Conservation (phyloP, 1,284 basidiomycete species). For the Earliella scabrosa region DNA sequence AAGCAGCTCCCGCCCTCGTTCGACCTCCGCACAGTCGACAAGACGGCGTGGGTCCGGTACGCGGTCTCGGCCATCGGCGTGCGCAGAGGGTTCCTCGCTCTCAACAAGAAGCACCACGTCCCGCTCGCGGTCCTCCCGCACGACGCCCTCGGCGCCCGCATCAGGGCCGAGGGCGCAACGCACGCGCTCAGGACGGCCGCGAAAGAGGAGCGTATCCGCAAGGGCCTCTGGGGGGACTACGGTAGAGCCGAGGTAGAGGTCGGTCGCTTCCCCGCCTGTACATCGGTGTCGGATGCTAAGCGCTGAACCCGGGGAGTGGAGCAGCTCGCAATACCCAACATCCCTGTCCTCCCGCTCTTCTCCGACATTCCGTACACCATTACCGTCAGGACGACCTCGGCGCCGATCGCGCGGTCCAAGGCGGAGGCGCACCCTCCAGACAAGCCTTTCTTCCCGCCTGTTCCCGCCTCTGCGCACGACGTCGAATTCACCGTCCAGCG, state of each 20-base stretch:
- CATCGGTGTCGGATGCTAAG: too few relatives aligned
- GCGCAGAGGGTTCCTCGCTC: slow-evolving; percentile 14
- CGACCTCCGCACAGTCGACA: slow-evolving; percentile 4
- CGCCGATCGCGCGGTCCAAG: slow-evolving; percentile 7
- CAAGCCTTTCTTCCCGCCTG: slow-evolving; percentile 13
- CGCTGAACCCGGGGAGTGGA: too few relatives aligned
- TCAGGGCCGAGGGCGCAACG: neutral
- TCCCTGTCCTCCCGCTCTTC: slow-evolving; percentile 6
- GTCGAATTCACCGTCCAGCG: slow-evolving; percentile 10
- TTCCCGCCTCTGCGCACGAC: neutral
- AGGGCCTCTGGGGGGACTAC: slow-evolving; percentile 29
- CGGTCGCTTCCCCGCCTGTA: too few relatives aligned
- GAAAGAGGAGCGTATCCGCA: slow-evolving; percentile 21
- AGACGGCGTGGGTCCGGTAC: slow-evolving; percentile 16
- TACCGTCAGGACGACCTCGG: slow-evolving; percentile 10
- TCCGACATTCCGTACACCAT: slow-evolving; percentile 13
- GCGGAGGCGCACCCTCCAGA: slow-evolving; percentile 2
- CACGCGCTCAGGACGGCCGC: slow-evolving; percentile 8
- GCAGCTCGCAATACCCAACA: slow-evolving; percentile 17
- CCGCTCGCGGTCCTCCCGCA: slow-evolving; percentile 25
- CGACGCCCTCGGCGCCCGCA: slow-evolving; percentile 13
- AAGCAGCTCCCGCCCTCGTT: slow-evolving; percentile 29
- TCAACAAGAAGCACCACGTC: slow-evolving; percentile 14
- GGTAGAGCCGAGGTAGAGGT: slow-evolving; percentile 22
- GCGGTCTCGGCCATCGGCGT: slow-evolving; percentile 24